Evolutionary conservation across 768 basidiomycete species (phyloP), one percentile per base, ranked within the genome.

Genomic region (Flagelloscypha sp.): DNA sequence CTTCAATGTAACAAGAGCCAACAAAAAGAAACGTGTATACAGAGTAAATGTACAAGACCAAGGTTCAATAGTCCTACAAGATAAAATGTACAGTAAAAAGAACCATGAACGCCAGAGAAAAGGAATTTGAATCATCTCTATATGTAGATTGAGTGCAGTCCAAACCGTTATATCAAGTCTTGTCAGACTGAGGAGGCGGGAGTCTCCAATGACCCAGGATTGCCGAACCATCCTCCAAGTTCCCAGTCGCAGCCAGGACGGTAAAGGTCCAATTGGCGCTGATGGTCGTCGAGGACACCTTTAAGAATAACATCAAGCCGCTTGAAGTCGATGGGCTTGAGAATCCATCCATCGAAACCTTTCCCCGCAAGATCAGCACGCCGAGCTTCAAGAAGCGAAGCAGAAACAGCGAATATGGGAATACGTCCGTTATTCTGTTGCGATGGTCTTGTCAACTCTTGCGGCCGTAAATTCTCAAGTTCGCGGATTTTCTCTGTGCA

Each of bases 401-500:
- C 84, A 2, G 82, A 84, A 11, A 90, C 84, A 19, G 83, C 86
- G 42, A 90, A 79, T 34, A 88, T 82, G 5, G 84, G 84, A 29
- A 87, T 73, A 8, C 81, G 70, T 1, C 72, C 74, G 48, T 81
- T 78, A 23, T 79, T 53, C 17, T 46, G 44, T 27, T 70, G 55
- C 0, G 82, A 70, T 1, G 61, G 54, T 13, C 68, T 62, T 11
- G 44, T 21, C 1, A 38, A 27, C n/a, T 29, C 17, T 11, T 36
- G 21, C 1, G 21, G 36, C 3, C 41, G 20, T 1, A 52, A 47
- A 20, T 57, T 50, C 53, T 88, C 84, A 4, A 80, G 37, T 12
- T 67, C 58, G 2, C 86, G 74, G 20, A 88, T 87, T 29, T 72
- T 65, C 33, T 64, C 56, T 0, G 84, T 79, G 1, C 84, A 75